Percentiles rank a stretch among this genome's conserved stretches.
These are phyloP conservation scores for Lactarius akahatsu DNA, from an alignment of 768 basidiomycete genomes.

Conservation along the genomic window DNA sequence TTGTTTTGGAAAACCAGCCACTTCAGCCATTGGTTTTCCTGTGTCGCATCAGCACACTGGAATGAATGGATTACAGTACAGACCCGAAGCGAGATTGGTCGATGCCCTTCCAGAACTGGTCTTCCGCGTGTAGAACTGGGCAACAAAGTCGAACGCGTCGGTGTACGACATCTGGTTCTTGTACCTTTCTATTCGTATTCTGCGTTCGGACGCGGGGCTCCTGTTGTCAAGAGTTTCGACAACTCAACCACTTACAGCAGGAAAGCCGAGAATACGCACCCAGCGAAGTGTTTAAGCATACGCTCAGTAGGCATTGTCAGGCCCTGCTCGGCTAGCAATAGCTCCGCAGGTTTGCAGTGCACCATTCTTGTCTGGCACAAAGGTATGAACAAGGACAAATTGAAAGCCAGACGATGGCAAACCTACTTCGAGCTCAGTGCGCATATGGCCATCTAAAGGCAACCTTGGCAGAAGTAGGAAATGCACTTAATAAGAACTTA, in stretches of 20 bases:
- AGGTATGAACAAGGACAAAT: not conserved
- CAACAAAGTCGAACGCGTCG: constrained; percentile 66
- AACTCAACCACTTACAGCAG: not conserved
- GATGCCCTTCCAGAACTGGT: constrained; percentile 42
- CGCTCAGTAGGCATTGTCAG: constrained; percentile 72
- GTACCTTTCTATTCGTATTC: constrained; percentile 65
- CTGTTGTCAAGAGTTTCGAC: constrained; percentile 21
- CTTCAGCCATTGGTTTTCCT: constrained; percentile 63
- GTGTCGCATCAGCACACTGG: constrained; percentile 13
- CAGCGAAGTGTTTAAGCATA: constrained; percentile 69
- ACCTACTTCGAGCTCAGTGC: constrained; percentile 81
- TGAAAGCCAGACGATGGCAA: not conserved
- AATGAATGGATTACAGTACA: constrained; percentile 21
- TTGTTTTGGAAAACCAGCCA: constrained; percentile 65
- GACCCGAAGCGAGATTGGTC: constrained; percentile 48
- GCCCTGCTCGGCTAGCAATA: constrained; percentile 60
- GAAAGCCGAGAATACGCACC: constrained; percentile 41
- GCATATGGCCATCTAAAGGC: constrained; percentile 68
- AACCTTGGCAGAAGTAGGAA: constrained; percentile 14
- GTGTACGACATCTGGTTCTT: constrained; percentile 55
- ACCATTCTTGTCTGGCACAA: constrained; percentile 72
- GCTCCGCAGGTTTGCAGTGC: constrained; percentile 80
- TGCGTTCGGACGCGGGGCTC: constrained; percentile 35
- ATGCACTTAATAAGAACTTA: constrained; percentile 33
- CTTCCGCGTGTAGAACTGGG: constrained; percentile 64